These are phyloP conservation scores for Phoma sp. DNA, from an alignment of 2,329 filamentous ascomycete genomes.

Conservation along the genomic window DNA sequence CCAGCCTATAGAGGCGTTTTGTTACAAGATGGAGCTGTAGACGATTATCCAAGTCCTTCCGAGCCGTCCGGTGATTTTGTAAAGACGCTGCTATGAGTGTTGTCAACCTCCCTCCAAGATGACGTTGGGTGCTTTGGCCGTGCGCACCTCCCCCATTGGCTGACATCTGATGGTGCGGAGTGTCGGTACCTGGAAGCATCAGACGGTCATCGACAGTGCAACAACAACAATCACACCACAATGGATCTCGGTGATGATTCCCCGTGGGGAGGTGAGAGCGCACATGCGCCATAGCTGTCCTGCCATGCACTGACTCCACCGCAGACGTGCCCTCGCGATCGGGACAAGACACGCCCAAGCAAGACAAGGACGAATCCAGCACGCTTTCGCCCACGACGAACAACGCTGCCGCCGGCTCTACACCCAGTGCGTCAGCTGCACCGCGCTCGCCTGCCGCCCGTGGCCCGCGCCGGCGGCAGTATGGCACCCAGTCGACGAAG, in stretches of 20 bases:
- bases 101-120: slow-evolving; percentile 2
- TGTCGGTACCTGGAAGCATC: slow-evolving; percentile 16
- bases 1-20: slow-evolving; percentile 25
- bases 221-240: slow-evolving; percentile 25
- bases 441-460: slow-evolving; percentile 58
- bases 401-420: slow-evolving; percentile 33
- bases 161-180: slow-evolving; percentile 8
- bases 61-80: not conserved
- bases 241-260: slow-evolving; percentile 55
- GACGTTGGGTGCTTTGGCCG: slow-evolving; percentile 17
- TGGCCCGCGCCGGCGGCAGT: slow-evolving; percentile 62
- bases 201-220: slow-evolving; percentile 18
- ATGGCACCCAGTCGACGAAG: slow-evolving; percentile 77
- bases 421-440: slow-evolving; percentile 50
- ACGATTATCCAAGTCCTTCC: not conserved
- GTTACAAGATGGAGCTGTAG: not conserved
- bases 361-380: slow-evolving; percentile 46
- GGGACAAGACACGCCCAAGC: slow-evolving; percentile 34
- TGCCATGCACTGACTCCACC: slow-evolving; percentile 23
- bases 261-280: slow-evolving; percentile 51
- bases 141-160: slow-evolving; percentile 15
- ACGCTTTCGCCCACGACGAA: slow-evolving; percentile 24
- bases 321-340: slow-evolving; percentile 58
- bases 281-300: not conserved
- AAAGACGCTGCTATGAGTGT: not conserved